Base-by-base conservation (phyloP, 345 rosid species). In the Dipteronia sinensis region DNA sequence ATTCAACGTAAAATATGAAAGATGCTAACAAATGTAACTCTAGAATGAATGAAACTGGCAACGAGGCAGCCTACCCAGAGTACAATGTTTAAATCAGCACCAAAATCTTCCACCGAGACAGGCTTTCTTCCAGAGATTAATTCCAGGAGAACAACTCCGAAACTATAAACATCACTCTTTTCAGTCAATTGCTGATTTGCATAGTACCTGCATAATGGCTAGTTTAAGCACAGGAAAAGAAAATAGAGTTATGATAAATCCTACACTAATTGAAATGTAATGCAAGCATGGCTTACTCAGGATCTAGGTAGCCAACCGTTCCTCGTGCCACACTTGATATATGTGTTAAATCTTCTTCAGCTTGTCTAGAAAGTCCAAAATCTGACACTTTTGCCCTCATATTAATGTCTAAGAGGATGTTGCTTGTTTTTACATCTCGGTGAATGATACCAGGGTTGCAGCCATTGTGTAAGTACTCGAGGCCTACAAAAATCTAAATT, bases 381-480 rank as follows among this genome's bases (percentile, higher is more conserved):
- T 94, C 99, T 0, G 99, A 94, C 12, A 97, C 94, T 86, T 97
- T 94, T 15, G 98, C 98, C 80, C 96, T 93, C 99, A 97, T 94
- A 75, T 91, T 89, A 74, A 88, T 82, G 86, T 97, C 98, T 19
- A 97, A 80, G 64, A 97, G 97, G 76, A 94, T 97, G 80, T 97
- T 97, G 85, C 96, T 97, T 38, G 98, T 88, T 82, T 97, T 97
- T 40, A 94, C 98, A 80, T 97, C 99, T 73, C 98, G 86, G 75
- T 97, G 99, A 80, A 97, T 94, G 82, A 97, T 97, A 72, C 97
- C 83, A 1, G 99, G 99, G 74, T 80, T 93, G 89, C 99, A 94
- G 63, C 99, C 99, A 9, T 92, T 88, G 79, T 94, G 99, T 84
- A 97, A 84, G 91, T 97, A 97, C 67, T 97, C 99, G 44, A 97